Base-by-base conservation (phyloP, 192 early-diverging fungal species). In the Backusella sp. region DNA sequence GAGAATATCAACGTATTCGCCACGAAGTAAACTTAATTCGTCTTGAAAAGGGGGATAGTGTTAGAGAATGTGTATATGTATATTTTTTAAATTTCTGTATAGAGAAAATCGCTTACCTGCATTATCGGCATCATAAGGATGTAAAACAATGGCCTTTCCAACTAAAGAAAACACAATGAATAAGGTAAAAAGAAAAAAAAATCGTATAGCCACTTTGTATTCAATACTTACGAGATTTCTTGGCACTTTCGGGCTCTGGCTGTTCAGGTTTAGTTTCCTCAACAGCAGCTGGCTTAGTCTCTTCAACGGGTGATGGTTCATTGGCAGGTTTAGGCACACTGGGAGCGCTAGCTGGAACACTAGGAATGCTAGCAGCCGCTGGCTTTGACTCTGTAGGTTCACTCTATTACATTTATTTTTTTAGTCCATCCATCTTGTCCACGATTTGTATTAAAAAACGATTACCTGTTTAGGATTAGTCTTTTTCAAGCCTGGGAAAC, bases 401-500 rank as follows among this genome's bases (percentile, higher is more conserved):
- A 30, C 15, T 49, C 37, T 73, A 69, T 41, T 28, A 28, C 14
- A 26, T 66, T 6, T 66, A 34, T 23, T 21, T 28, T 28, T 66
- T 71, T 39, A 32, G 72, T 30, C n/a, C 23, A 52, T 44, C 44
- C 3, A 15, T 44, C 66, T 44, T 32, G 32, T 32, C 26, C 65
- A 12, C 14, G 5, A 39, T 59, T 23, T 59, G 11, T 59, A 11
- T 59, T 28, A 28, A 32, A 32, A 32, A 32, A 32, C 32, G 32
- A 12, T 59, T 59, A 62, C 26, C n/a, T 36, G 12, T 44, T 74
- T 74, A 42, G 42, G 14, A 28, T 70, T 78, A 4, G 85, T 85
- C 79, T 92, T 93, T 79, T 91, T 90, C 74, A 92, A 77, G 44
- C 86, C 80, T 7, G 93, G 90, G 69, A 93, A 77, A 30, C 90